Evolutionary conservation across 2,329 filamentous ascomycete species (phyloP).

Genomic region (Diaporthe sp.): DNA sequence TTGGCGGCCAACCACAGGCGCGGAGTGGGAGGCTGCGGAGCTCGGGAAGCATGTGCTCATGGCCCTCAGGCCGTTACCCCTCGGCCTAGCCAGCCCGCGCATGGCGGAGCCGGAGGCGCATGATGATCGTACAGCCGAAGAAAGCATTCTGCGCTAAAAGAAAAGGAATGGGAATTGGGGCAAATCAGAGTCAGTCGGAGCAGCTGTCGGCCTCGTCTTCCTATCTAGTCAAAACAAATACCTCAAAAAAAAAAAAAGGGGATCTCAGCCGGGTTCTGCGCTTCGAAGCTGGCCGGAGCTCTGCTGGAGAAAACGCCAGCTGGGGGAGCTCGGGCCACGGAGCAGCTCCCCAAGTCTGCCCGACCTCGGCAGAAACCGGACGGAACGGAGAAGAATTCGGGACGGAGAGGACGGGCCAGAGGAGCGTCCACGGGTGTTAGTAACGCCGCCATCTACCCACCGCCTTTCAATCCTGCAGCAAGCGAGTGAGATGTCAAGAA

Average conservation of each 20-base stretch:
- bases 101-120: conserved; percentile 29
- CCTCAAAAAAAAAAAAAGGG: not conserved
- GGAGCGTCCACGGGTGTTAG: not conserved
- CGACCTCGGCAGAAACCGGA: conserved; percentile 35
- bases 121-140: conserved; percentile 30
- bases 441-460: not conserved
- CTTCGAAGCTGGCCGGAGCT: conserved; percentile 15
- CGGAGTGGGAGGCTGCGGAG: conserved; percentile 15
- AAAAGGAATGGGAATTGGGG: not conserved
- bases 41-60: conserved; percentile 34
- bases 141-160: conserved; percentile 28
- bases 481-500: not conserved
- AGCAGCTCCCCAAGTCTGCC: conserved; percentile 4
- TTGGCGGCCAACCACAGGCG: conserved; percentile 11
- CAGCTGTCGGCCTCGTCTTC: conserved; percentile 11
- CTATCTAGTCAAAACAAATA: not conserved
- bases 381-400: not conserved
- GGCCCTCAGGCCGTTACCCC: conserved; percentile 31
- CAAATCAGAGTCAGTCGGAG: not conserved
- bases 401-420: not conserved
- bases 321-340: conserved; percentile 25
- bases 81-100: conserved; percentile 33
- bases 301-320: conserved; percentile 29
- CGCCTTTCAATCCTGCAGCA: too few relatives aligned
- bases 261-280: not conserved